A percentile compares a stretch with the other conserved stretches of the same genome.
Conservation (phyloP, 106 monocot species). For the Platanthera zijinensis region DNA sequence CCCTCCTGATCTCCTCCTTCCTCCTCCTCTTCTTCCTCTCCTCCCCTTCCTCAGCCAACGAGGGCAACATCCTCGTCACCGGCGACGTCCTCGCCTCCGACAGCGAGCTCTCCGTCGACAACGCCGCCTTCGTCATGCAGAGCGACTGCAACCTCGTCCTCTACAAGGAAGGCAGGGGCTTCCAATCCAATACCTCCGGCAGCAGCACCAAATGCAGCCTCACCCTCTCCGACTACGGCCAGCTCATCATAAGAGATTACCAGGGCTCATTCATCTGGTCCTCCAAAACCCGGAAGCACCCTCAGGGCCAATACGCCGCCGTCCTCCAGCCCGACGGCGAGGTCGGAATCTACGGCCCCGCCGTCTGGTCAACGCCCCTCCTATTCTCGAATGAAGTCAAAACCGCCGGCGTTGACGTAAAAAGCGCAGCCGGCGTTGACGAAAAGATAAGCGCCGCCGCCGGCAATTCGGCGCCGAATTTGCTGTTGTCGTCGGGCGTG, state of each 20-base stretch:
- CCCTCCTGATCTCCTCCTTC: neutral
- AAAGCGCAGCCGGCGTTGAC: too few relatives aligned
- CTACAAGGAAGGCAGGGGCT: constrained; percentile 2
- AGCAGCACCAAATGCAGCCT: neutral
- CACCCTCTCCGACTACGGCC: neutral
- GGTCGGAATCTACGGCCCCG: neutral
- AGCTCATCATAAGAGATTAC: neutral
- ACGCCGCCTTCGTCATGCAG: constrained; percentile 12
- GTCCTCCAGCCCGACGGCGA: constrained; percentile 2
- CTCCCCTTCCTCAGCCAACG: neutral
- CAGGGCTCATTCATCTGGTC: neutral
- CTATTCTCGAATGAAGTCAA: neutral
- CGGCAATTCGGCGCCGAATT: neutral
- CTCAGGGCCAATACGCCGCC: neutral
- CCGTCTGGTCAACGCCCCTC: neutral
- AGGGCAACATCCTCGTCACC: constrained; percentile 12
- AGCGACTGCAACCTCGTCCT: constrained; percentile 17
- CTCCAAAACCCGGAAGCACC: neutral
- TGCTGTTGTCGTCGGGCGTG: neutral
- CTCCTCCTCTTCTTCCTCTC: neutral
- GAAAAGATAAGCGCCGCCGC: too few relatives aligned
- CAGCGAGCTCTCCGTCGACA: constrained; percentile 1
- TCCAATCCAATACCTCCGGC: constrained; percentile 4
- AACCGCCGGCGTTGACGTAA: too few relatives aligned
- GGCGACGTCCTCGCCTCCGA: constrained; percentile 12